These are phyloP conservation scores for Candida chauliodis DNA, from an alignment of 805 yeast species.

Conservation along the genomic window DNA sequence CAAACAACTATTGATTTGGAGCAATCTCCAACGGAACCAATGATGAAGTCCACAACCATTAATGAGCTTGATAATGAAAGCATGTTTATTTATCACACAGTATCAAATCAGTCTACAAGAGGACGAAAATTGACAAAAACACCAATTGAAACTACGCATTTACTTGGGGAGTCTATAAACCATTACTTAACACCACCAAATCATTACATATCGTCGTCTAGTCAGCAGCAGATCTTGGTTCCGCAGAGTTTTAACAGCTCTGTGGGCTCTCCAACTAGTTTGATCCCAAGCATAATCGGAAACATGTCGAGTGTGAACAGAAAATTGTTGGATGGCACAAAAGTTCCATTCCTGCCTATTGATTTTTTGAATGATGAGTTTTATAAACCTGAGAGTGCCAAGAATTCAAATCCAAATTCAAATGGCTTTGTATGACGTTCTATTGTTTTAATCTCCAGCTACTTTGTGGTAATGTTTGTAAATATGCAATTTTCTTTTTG, in stretches of 20 bases:
- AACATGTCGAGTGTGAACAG: constrained; percentile 34
- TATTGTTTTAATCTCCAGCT: constrained; percentile 63
- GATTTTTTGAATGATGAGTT: constrained; percentile 36
- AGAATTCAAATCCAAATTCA: neutral
- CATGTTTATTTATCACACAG: neutral
- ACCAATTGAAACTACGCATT: constrained; percentile 1
- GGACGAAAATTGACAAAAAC: constrained; percentile 7
- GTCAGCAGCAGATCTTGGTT: neutral
- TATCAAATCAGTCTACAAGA: constrained; percentile 7
- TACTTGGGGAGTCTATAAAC: neutral
- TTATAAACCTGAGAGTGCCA: neutral
- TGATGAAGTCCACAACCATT: neutral
- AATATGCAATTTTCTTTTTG: constrained; percentile 51
- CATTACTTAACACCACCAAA: constrained; percentile 13
- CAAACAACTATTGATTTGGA: neutral
- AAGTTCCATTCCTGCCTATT: constrained; percentile 39
- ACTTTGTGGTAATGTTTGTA: constrained; percentile 69
- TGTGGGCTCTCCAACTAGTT: constrained; percentile 23
- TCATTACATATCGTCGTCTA: constrained; percentile 14
- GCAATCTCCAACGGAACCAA: neutral
- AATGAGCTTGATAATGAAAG: constrained; percentile 3
- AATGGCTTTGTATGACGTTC: neutral
- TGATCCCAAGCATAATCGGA: constrained; percentile 39
- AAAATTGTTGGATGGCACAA: constrained; percentile 32
- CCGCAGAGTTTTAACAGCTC: constrained; percentile 6